Conservation (phyloP, 495 filamentous ascomycete genomes). For the Podospora anserina region DNA sequence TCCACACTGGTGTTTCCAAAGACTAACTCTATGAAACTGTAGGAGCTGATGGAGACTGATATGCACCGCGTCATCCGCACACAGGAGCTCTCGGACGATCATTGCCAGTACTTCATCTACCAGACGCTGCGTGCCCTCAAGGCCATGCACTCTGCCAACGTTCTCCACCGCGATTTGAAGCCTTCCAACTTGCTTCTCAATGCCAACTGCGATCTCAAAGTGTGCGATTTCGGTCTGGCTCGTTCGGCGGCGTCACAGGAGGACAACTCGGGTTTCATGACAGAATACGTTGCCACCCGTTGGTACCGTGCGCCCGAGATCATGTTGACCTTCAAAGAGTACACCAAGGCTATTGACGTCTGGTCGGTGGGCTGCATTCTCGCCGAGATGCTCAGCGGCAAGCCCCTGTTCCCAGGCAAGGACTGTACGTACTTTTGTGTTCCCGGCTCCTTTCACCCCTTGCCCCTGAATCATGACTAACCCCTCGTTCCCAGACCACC, state of each 20-base stretch:
- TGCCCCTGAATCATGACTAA: slow-evolving; percentile 16
- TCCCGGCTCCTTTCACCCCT: not conserved
- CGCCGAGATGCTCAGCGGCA: slow-evolving; percentile 99
- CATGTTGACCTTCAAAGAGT: slow-evolving; percentile 99
- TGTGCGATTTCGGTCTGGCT: slow-evolving; percentile 96
- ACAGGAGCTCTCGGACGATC: slow-evolving; percentile 96
- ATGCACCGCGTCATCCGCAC: slow-evolving; percentile 99
- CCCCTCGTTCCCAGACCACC: slow-evolving; percentile 67
- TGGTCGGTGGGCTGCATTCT: slow-evolving; percentile 99
- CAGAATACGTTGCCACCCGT: slow-evolving; percentile 97
- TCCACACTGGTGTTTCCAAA: not conserved
- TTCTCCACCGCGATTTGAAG: slow-evolving; percentile 95
- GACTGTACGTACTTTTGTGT: slow-evolving; percentile 69
- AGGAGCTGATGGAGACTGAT: slow-evolving; percentile 99
- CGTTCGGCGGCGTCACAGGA: slow-evolving; percentile 89
- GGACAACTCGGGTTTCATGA: slow-evolving; percentile 99
- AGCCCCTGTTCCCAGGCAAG: slow-evolving; percentile 97
- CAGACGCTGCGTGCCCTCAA: slow-evolving; percentile 97
- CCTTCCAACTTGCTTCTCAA: slow-evolving; percentile 96
- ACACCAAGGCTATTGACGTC: slow-evolving; percentile 99
- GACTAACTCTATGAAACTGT: slow-evolving; percentile 7
- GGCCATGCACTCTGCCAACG: slow-evolving; percentile 98
- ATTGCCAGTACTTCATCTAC: slow-evolving; percentile 99
- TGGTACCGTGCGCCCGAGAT: slow-evolving; percentile 99
- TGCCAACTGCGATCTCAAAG: slow-evolving; percentile 98